Percentiles rank a stretch among this genome's conserved stretches.
phyloP scores from a whole-genome alignment of 202 grass and related monocot genomes.

The Setaria italica region DNA sequence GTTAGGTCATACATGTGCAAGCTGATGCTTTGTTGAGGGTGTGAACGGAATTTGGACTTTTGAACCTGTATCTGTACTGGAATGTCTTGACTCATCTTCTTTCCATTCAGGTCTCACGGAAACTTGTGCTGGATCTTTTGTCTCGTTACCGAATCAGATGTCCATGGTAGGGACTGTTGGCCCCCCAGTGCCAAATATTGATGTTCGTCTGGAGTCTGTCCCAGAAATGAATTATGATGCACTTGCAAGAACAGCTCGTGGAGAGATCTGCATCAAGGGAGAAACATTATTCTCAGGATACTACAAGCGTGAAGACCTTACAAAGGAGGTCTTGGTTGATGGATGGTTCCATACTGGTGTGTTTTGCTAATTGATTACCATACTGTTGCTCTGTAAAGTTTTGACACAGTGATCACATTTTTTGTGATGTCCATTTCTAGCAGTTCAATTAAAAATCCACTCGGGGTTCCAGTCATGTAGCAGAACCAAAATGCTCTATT shows the following conservation, averaged over 20 bases:
- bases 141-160: slow-evolving; percentile 82
- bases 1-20: slow-evolving; percentile 6
- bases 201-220: slow-evolving; percentile 82
- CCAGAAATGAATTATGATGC: slow-evolving; percentile 97
- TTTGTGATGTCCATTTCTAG: slow-evolving; percentile 11
- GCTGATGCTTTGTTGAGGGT: slow-evolving; percentile 16
- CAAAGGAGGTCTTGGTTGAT: slow-evolving; percentile 83
- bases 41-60: not conserved
- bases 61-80: slow-evolving; percentile 24
- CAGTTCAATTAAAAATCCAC: not conserved
- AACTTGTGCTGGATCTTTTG: slow-evolving; percentile 94
- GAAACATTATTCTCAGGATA: slow-evolving; percentile 93
- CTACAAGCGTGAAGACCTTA: slow-evolving; percentile 90
- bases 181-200: slow-evolving; percentile 89
- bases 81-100: slow-evolving; percentile 34
- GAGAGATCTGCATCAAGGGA: slow-evolving; percentile 95
- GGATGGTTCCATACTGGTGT: slow-evolving; percentile 98
- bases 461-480: slow-evolving; percentile 20
- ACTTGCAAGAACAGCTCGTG: slow-evolving; percentile 64
- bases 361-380: slow-evolving; percentile 33
- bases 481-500: slow-evolving; percentile 23
- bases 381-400: slow-evolving; percentile 1
- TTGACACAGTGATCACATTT: slow-evolving; percentile 10
- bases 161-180: slow-evolving; percentile 96
- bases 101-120: slow-evolving; percentile 81